Conservation (phyloP, 805 yeast species). For the Sugiyamaella mastotermitis region DNA sequence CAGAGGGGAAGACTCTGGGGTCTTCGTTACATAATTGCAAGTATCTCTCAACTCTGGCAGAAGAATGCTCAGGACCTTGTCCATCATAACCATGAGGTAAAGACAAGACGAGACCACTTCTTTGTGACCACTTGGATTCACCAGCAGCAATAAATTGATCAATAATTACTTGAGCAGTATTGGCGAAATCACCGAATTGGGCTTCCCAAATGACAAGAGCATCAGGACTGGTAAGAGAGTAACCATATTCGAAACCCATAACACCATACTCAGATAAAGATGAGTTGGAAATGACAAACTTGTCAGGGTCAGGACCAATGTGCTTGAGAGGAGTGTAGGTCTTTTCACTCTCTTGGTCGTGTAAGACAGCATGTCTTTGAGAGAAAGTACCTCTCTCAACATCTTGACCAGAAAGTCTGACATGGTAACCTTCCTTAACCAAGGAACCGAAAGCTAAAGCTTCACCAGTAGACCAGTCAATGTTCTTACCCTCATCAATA, state of each 20-base stretch:
- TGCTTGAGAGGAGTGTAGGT: constrained; percentile 82
- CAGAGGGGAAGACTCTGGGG: constrained; percentile 86
- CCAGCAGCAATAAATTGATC: constrained; percentile 97
- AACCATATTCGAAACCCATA: constrained; percentile 98
- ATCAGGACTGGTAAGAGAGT: constrained; percentile 95
- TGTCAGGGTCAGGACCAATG: constrained; percentile 71
- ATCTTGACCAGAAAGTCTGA: constrained; percentile 98
- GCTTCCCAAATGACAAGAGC: constrained; percentile 99
- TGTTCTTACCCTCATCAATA: constrained; percentile 82
- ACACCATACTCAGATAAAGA: constrained; percentile 98
- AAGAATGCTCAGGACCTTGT: constrained; percentile 99
- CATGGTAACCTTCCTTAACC: constrained; percentile 88
- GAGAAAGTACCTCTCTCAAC: constrained; percentile 99
- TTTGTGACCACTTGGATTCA: constrained; percentile 98
- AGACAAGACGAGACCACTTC: constrained; percentile 92
- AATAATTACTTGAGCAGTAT: constrained; percentile 95
- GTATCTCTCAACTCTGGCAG: constrained; percentile 96
- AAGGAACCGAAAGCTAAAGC: constrained; percentile 96
- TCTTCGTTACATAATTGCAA: constrained; percentile 95
- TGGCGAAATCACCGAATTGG: constrained; percentile 99
- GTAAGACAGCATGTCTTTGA: constrained; percentile 97
- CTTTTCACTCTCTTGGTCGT: constrained; percentile 84
- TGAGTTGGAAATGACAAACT: constrained; percentile 82
- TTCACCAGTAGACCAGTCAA: constrained; percentile 99
- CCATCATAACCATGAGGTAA: constrained; percentile 99